These are phyloP conservation scores for Podila minutissima DNA, from an alignment of 192 early-diverging fungal species.

Conservation along the genomic window DNA sequence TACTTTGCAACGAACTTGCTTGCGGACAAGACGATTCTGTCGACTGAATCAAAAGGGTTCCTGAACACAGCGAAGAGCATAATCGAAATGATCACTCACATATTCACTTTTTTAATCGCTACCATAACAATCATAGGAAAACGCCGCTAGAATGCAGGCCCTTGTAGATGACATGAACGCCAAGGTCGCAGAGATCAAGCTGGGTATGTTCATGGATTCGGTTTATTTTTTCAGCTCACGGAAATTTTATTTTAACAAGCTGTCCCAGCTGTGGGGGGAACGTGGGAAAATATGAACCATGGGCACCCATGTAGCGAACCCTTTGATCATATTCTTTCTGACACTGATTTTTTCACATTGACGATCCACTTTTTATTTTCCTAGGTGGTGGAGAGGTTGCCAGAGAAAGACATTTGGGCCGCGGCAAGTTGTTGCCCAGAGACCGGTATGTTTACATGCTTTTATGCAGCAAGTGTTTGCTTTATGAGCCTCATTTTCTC, in stretches of 20 bases:
- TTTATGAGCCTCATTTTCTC: conserved; percentile 3
- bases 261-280: not conserved
- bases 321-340: not conserved
- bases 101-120: not conserved
- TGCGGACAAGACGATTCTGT: not conserved
- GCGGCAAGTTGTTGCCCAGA: conserved; percentile 91
- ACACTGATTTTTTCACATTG: not conserved
- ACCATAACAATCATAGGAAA: conserved; percentile 65
- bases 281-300: not conserved
- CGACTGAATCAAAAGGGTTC: not conserved
- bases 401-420: conserved; percentile 82
- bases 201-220: conserved; percentile 60
- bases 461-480: not conserved
- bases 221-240: not conserved
- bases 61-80: too few species aligned
- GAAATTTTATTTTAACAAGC: conserved; percentile 5
- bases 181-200: conserved; percentile 76
- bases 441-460: conserved; percentile 67
- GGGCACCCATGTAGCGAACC: not conserved
- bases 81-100: too few species aligned
- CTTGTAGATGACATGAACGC: conserved; percentile 73
- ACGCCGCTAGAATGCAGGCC: conserved; percentile 71
- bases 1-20: not conserved
- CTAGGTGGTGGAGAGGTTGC: conserved; percentile 87
- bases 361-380: not conserved